Base-by-base conservation (phyloP, 2,329 filamentous ascomycete species). In the Calonectria montana region DNA sequence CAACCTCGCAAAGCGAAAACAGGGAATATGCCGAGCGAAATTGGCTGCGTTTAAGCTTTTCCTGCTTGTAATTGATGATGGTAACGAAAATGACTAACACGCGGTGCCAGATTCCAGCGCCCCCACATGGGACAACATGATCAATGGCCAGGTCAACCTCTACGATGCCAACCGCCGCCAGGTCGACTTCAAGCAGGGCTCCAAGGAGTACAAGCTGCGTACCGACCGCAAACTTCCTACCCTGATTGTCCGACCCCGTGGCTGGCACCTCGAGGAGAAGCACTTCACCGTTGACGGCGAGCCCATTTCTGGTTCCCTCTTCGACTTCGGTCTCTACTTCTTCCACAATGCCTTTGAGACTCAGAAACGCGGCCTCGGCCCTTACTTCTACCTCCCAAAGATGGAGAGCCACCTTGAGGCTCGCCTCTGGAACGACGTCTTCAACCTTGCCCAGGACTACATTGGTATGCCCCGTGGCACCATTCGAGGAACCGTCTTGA, bases 111-210 rank as follows among this genome's bases (percentile, higher is more conserved):
- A 98, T 84, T 98, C 97, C 8, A 97, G 90, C 81, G 96, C 97
- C 27, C 97, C 97, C 27, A 98, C 97, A 50, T 99, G 97, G 97
- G 95, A 98, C 77, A 98, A 98, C 88, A 98, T 98, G 96, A 93
- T 98, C 88, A 97, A 97, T 79, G 97, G 97, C 75, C 97, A 99
- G 86, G 92, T 98, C 77, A 99, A 98, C 88, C 91, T 99, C 70
- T 97, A 98, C 88, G 97, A 98, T 81, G 97, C 96, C 77, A 95
- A 97, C 82, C 94, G 97, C 81, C 93, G 91, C 78, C 94, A 98
- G 86, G 92, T 98, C 79, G 96, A 98, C 87, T 98, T 98, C 90
- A 97, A 97, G 89, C 93, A 96, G 82, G 96, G 96, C 75, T 88
- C 91, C 80, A 99, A 98, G 87, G 95, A 97, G 82, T 99, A 99